phyloP scores from a whole-genome alignment of 2,329 filamentous ascomycete genomes.

The Lecanicillium sp. region DNA sequence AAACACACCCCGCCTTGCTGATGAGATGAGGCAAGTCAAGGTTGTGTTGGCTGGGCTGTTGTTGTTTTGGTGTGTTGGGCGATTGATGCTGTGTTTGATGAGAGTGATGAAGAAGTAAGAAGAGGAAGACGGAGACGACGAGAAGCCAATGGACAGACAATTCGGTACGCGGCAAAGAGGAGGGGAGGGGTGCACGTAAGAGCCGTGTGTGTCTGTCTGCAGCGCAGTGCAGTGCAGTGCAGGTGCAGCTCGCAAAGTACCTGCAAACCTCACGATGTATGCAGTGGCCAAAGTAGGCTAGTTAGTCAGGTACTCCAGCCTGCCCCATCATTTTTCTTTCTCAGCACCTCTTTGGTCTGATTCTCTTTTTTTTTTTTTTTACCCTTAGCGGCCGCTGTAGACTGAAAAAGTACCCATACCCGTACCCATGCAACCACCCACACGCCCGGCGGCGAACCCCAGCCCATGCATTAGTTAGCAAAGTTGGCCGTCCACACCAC shows the following conservation, averaged over 20 bases:
- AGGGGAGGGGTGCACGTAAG: not conserved
- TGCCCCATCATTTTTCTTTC: no score
- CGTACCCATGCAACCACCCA: no score
- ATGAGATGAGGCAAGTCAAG: no score
- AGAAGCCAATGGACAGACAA: conserved; percentile 2
- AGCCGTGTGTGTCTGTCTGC: not conserved
- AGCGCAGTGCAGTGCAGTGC: not conserved
- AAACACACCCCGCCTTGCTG: not conserved
- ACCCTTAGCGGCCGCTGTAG: not conserved
- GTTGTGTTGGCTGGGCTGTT: no score
- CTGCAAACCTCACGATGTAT: no score
- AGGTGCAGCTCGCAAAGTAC: no score
- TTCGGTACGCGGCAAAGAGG: conserved; percentile 8
- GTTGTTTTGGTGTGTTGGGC: no score
- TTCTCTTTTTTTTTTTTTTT: no score
- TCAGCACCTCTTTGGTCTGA: no score
- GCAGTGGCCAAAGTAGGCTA: no score
- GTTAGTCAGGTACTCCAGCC: no score
- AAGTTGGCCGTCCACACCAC: not conserved
- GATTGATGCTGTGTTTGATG: conserved; percentile 1
- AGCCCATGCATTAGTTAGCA: conserved; percentile 1
- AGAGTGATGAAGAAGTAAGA: not conserved
- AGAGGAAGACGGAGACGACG: no score
- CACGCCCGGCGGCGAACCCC: conserved; percentile 5
- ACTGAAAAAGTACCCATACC: not conserved